Evolutionary conservation across 176 grass and related monocot species (phyloP), one percentile per base, ranked within the genome.

Genomic region (Rhipidocladum racemiflorum): DNA sequence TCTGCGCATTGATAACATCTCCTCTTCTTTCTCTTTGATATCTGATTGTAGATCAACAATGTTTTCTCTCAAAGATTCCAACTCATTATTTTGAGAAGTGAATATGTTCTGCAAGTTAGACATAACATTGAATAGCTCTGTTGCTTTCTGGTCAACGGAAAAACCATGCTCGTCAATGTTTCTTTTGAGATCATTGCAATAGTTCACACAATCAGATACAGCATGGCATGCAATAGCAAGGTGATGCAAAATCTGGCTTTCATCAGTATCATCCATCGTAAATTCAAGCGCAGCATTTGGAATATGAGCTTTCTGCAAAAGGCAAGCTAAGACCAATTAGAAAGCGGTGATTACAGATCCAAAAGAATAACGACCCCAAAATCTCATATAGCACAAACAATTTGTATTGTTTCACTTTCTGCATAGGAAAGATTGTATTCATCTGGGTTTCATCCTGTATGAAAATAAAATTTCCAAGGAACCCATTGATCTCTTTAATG

Each of bases 161-260:
- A 89, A 93, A 15, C 81, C 89, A 68, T 91, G 87, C 74, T 95
- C 82, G 7, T 95, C 90, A 65, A 88, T 91, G 61, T 70, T 93
- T 86, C 74, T 90, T 83, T 85, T 95, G 49, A 98, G 63, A 75
- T 95, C 88, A 90, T 84, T 74, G 82, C 77, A 87, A 54, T 95
- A 82, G 35, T 85, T 89, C 38, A 88, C 55, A 90, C 88, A 95
- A 64, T 94, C 85, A 80, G 82, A 77, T 71, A 95, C 83, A 80
- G 76, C 48, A 72, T 79, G 81, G 44, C 74, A 73, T 65, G 75
- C 72, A 82, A 66, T 75, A 87, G 67, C 77, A 85, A 94, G 77
- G 87, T 89, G 77, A 56, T 95, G 85, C 70, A 84, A 74, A 67
- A 92, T 78, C 68, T 91, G 81, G 34, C 70, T 85, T 76, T 89